Conservation (phyloP, 768 basidiomycete species). For the Tylopilus cervinicoccineus region DNA sequence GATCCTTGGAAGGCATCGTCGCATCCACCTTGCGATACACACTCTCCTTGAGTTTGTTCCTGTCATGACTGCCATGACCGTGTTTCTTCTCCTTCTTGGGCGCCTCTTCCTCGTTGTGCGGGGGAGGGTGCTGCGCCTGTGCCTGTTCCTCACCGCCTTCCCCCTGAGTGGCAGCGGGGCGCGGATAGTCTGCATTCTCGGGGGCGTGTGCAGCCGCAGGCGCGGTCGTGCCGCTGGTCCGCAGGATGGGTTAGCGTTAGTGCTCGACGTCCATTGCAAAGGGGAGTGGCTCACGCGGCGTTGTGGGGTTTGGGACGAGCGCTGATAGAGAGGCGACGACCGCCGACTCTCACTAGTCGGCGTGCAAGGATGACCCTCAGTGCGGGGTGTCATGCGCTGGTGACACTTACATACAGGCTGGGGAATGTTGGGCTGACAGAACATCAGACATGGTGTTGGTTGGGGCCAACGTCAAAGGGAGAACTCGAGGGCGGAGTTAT, state of each 20-base stretch:
- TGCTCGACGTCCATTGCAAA: background rate
- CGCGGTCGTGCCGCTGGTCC: background rate
- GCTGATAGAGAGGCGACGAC: constrained; percentile 47
- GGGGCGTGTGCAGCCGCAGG: constrained; percentile 12
- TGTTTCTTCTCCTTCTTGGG: constrained; percentile 49
- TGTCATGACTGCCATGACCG: constrained; percentile 35
- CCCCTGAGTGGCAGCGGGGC: constrained; percentile 44
- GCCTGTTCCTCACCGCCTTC: constrained; percentile 31
- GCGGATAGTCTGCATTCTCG: constrained; percentile 45
- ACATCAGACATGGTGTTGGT: constrained; percentile 28
- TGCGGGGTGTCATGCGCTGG: background rate
- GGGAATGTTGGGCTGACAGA: constrained; percentile 37
- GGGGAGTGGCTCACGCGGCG: constrained; percentile 23
- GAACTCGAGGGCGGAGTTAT: constrained; percentile 11
- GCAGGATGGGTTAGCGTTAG: background rate
- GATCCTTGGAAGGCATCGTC: constrained; percentile 47
- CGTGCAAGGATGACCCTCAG: background rate
- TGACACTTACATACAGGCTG: constrained; percentile 46
- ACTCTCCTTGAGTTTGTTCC: constrained; percentile 44
- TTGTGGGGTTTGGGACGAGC: constrained; percentile 36
- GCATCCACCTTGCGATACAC: constrained; percentile 44
- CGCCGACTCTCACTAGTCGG: constrained; percentile 40
- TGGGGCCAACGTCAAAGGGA: background rate
- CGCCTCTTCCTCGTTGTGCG: constrained; percentile 43
- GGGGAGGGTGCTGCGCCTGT: constrained; percentile 26